Base-by-base conservation (phyloP, 768 basidiomycete species). In the Leccinum incarnatum region DNA sequence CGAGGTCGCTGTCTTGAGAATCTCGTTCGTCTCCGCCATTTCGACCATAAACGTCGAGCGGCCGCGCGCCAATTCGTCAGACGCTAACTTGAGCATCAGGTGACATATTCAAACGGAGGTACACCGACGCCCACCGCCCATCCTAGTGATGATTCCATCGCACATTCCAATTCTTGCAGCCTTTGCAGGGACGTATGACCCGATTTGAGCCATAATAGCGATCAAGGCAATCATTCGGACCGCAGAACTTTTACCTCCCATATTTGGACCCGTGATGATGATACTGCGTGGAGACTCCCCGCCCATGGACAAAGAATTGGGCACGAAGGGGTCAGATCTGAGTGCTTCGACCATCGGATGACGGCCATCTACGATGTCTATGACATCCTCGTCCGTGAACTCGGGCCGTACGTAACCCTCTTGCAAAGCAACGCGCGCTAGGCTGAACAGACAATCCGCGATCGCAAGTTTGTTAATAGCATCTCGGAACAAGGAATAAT, bases 1-100 rank as follows among this genome's bases (percentile, higher is more conserved):
- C 4, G 79, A 72, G 0, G 93, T 90, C 1, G 92, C 89, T 4
- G 84, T 78, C 36, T 86, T 81, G 14, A 98, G 74, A 57, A 98
- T 95, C 66, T 97, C 92, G 65, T 87, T 89, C 0, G 95, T 97
- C 71, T 98, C 95, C 5, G 89, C 81, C 80, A 98, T 88, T 73
- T 99, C 96, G 3, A 98, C 92, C 95, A 97, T 97, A 71, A 98
- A 97, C 0, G 91, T 98, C 0, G 94, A 96, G 8, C 92, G 84
- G 0, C 94, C 94, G 40, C 89, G 81, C 6, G 86, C 83, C 25
- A 98, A 73, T 62, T 97, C 93, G 69, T 98, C 96, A 10, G 86
- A 89, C 0, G 96, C 96, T 88, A 57, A 12, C 21, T 27, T 46
- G 55, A 46, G 8, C 9, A 37, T 63, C n/a, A n/a, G n/a, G n/a